phyloP scores from a whole-genome alignment of 1,284 basidiomycete genomes.

The Xerocomus nothofagi region DNA sequence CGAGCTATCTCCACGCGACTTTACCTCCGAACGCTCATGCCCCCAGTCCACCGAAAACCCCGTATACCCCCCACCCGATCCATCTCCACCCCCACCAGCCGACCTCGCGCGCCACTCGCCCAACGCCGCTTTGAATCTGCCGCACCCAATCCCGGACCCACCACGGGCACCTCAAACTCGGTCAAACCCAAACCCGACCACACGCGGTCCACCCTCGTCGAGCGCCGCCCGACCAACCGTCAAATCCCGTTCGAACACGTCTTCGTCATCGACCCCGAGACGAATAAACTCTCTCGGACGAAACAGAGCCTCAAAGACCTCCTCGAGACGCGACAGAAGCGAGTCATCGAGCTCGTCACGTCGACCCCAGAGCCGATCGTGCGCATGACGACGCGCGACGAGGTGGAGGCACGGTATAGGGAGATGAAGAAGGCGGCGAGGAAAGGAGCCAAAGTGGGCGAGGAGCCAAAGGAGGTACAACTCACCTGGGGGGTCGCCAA shows the following conservation, averaged over 20 bases:
- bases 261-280: slow-evolving; percentile 49
- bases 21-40: slow-evolving; percentile 1
- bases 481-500: slow-evolving; percentile 65
- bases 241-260: slow-evolving; percentile 44
- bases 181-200: neutral
- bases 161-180: neutral
- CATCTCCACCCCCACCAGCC: neutral
- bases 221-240: slow-evolving; percentile 29
- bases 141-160: neutral
- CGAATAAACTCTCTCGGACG: slow-evolving; percentile 41
- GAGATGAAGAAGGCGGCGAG: slow-evolving; percentile 37
- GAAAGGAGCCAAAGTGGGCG: slow-evolving; percentile 35
- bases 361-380: slow-evolving; percentile 50
- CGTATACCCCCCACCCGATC: slow-evolving; percentile 1
- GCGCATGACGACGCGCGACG: slow-evolving; percentile 45
- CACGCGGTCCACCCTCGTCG: neutral
- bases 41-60: neutral
- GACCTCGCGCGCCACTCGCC: slow-evolving; percentile 8
- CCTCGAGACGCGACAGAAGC: slow-evolving; percentile 36
- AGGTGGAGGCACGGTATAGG: slow-evolving; percentile 37
- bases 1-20: slow-evolving; percentile 1
- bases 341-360: slow-evolving; percentile 54
- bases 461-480: slow-evolving; percentile 68
- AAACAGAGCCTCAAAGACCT: slow-evolving; percentile 42
- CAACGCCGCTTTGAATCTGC: slow-evolving; percentile 7